Conservation (phyloP, 1,284 basidiomycete species). For the Ganoderma leucocontextum region DNA sequence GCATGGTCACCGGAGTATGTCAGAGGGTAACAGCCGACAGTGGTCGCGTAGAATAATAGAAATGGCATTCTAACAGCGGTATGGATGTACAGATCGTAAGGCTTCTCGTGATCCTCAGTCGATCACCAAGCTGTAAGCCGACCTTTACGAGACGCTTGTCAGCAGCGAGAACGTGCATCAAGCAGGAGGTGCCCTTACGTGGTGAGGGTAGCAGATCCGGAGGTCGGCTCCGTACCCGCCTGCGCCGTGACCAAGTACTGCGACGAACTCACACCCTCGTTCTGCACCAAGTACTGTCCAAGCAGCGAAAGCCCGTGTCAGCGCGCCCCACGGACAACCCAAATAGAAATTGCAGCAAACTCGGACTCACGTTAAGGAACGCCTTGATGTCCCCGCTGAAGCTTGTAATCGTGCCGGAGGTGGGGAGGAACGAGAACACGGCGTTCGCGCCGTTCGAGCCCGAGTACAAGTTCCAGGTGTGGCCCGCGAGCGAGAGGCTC, state of each 20-base stretch:
- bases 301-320: neutral
- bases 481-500: slow-evolving; percentile 55
- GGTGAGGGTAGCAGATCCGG: slow-evolving; percentile 61
- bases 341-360: neutral
- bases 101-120: slow-evolving; percentile 36
- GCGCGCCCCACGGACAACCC: neutral
- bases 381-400: slow-evolving; percentile 64
- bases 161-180: neutral
- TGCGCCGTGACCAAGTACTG: slow-evolving; percentile 64
- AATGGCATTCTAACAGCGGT: neutral
- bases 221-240: slow-evolving; percentile 64
- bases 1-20: neutral
- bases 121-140: slow-evolving; percentile 52
- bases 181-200: slow-evolving; percentile 46
- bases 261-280: slow-evolving; percentile 52
- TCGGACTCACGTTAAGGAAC: slow-evolving; percentile 57
- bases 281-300: slow-evolving; percentile 58
- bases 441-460: slow-evolving; percentile 67
- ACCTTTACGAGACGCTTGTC: slow-evolving; percentile 37
- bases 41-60: neutral
- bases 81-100: neutral
- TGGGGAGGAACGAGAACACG: slow-evolving; percentile 71
- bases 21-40: neutral
- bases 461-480: slow-evolving; percentile 65
- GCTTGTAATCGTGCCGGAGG: slow-evolving; percentile 51